Evolutionary conservation across 2,329 filamentous ascomycete genomes (phyloP).

Genomic region (Coniella lustricola): DNA sequence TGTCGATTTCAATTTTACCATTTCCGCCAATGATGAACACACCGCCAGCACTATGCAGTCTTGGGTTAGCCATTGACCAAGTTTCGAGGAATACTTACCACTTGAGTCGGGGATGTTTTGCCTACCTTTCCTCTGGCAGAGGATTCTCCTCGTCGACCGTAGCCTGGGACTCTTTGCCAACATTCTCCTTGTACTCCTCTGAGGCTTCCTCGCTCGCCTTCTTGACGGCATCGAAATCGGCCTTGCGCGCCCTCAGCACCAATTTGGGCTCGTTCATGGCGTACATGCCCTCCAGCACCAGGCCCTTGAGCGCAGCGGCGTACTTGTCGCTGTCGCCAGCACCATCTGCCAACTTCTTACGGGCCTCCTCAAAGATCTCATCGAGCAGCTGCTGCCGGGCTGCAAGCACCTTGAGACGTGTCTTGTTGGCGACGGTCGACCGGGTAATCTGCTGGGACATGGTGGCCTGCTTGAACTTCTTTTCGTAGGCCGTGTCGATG

Average conservation of each 20-base stretch:
- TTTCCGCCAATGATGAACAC: constrained; percentile 70
- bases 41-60: constrained; percentile 64
- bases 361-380: constrained; percentile 75
- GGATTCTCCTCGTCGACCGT: constrained; percentile 72
- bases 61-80: constrained; percentile 4
- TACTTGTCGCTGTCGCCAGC: constrained; percentile 69
- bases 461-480: constrained; percentile 97
- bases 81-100: not conserved
- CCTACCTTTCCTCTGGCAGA: constrained; percentile 77
- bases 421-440: constrained; percentile 95
- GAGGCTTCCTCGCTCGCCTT: constrained; percentile 71
- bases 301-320: constrained; percentile 64
- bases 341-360: constrained; percentile 59
- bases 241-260: constrained; percentile 67
- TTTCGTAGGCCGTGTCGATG: constrained; percentile 91
- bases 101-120: not conserved
- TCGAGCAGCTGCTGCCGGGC: constrained; percentile 89
- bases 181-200: constrained; percentile 76
- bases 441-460: constrained; percentile 99
- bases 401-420: constrained; percentile 77
- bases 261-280: constrained; percentile 76
- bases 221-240: constrained; percentile 68
- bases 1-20: constrained; percentile 97
- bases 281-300: constrained; percentile 87
- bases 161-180: constrained; percentile 61